Evolutionary conservation across 1,284 basidiomycete genomes (phyloP).

Genomic region (Cutaneotrichosporon curvatum): DNA sequence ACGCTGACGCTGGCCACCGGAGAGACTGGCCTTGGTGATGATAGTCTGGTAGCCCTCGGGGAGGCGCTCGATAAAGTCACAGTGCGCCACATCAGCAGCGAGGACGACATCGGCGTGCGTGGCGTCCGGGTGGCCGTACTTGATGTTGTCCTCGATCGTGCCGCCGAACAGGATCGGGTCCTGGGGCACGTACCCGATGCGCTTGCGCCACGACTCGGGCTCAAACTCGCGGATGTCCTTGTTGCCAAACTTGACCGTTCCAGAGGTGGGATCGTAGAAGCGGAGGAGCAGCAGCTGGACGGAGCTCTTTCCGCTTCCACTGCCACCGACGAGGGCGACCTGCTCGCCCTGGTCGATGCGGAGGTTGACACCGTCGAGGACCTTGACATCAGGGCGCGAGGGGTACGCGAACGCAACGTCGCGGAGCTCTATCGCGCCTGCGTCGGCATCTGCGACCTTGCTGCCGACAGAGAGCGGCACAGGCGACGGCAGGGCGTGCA

Average conservation of each 20-base stretch:
- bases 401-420: conserved; percentile 84
- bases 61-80: conserved; percentile 42
- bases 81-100: conserved; percentile 40
- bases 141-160: conserved; percentile 71
- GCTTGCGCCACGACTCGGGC: conserved; percentile 69
- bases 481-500: conserved; percentile 36
- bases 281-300: conserved; percentile 74
- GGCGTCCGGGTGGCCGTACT: conserved; percentile 38
- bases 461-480: conserved; percentile 37
- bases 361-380: conserved; percentile 60
- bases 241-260: conserved; percentile 70
- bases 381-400: conserved; percentile 72
- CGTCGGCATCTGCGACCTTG: conserved; percentile 21
- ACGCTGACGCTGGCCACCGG: conserved; percentile 49
- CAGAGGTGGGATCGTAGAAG: conserved; percentile 77
- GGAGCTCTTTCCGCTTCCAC: conserved; percentile 48
- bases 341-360: conserved; percentile 48
- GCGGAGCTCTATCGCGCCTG: conserved; percentile 60
- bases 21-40: conserved; percentile 43
- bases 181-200: conserved; percentile 58
- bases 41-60: conserved; percentile 43
- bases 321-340: conserved; percentile 47
- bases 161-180: conserved; percentile 75
- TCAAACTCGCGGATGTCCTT: conserved; percentile 65
- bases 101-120: conserved; percentile 33